Conservation (phyloP, 768 basidiomycete genomes). For the Tricholoma terreum region DNA sequence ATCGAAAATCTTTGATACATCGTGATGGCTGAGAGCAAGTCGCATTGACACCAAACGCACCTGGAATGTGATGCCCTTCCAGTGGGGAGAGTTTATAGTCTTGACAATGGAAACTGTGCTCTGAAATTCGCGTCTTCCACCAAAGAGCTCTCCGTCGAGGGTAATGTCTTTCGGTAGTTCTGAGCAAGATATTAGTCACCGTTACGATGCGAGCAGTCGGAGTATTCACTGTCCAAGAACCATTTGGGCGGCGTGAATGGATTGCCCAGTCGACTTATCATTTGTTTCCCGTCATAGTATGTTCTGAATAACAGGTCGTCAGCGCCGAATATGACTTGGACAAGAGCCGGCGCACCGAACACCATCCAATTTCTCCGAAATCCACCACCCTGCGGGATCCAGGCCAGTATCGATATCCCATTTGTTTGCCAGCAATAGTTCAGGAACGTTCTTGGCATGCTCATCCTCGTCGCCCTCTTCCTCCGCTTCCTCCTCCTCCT, state of each 20-base stretch:
- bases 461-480: conserved; percentile 29
- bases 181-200: conserved; percentile 15
- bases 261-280: conserved; percentile 58
- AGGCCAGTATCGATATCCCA: conserved; percentile 53
- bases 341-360: conserved; percentile 42
- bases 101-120: conserved; percentile 59
- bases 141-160: conserved; percentile 59
- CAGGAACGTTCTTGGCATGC: conserved; percentile 36
- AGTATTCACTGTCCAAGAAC: conserved; percentile 51
- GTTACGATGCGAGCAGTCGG: background rate
- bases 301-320: conserved; percentile 31
- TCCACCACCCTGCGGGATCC: conserved; percentile 60
- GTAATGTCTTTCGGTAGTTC: conserved; percentile 54
- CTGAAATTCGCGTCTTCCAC: conserved; percentile 55
- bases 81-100: conserved; percentile 53
- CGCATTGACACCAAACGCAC: conserved; percentile 23
- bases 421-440: conserved; percentile 51
- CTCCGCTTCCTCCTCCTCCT: conserved; percentile 24
- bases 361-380: conserved; percentile 61
- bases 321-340: background rate
- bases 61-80: conserved; percentile 54
- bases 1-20: conserved; percentile 47
- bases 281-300: conserved; percentile 50
- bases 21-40: background rate
- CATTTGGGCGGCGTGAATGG: conserved; percentile 54